A percentile compares a stretch with the other conserved stretches of the same genome.
Conservation (phyloP, 305 asterid species). For the Fraxinus paxiana region DNA sequence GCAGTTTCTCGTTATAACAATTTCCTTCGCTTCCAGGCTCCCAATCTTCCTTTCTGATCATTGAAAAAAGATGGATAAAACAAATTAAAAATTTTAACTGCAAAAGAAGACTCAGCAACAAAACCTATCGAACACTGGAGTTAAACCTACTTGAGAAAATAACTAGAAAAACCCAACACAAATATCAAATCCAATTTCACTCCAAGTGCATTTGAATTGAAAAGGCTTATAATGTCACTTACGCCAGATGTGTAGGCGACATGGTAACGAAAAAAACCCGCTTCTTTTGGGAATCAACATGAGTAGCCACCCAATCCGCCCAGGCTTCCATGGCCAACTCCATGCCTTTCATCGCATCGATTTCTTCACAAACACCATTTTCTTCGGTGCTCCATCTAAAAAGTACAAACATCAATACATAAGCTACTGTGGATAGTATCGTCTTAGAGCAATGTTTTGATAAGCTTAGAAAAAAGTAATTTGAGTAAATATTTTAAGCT, state of each 20-base stretch:
- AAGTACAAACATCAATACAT: neutral
- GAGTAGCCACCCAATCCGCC: constrained; percentile 74
- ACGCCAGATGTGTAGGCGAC: constrained; percentile 88
- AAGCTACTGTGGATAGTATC: neutral
- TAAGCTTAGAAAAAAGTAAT: neutral
- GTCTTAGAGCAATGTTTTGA: neutral
- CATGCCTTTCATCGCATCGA: constrained; percentile 73
- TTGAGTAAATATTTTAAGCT: neutral
- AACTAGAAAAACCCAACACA: neutral
- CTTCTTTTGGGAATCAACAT: constrained; percentile 55
- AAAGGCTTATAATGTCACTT: constrained; percentile 21
- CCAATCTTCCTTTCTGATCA: constrained; percentile 70
- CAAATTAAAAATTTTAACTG: neutral
- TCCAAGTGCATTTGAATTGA: neutral
- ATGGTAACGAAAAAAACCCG: constrained; percentile 79
- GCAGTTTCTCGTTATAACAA: constrained; percentile 65
- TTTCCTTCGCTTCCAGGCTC: constrained; percentile 66
- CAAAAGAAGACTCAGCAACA: neutral
- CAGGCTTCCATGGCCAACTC: constrained; percentile 88
- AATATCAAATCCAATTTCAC: neutral
- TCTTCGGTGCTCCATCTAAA: constrained; percentile 73
- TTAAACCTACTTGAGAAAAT: neutral
- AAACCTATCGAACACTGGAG: neutral
- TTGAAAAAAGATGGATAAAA: neutral
- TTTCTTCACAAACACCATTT: constrained; percentile 66